Percentiles rank a stretch among this genome's conserved stretches.
These are phyloP conservation scores for Triangularia setosa DNA, from an alignment of 2,329 filamentous ascomycete species.

Conservation along the genomic window DNA sequence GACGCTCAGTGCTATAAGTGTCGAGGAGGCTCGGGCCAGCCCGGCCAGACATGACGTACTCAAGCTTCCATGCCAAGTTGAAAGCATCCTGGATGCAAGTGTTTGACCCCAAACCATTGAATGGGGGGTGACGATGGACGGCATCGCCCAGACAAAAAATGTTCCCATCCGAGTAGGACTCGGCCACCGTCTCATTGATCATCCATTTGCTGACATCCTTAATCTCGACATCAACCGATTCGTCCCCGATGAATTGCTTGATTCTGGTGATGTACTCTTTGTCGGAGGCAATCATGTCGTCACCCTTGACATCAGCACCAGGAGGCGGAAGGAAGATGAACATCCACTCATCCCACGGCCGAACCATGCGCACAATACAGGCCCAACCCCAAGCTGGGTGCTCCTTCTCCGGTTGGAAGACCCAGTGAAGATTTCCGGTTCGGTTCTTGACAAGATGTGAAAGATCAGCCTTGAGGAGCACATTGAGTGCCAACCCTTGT, in stretches of 20 bases:
- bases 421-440: constrained; percentile 54
- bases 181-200: constrained; percentile 58
- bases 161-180: constrained; percentile 43
- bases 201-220: constrained; percentile 52
- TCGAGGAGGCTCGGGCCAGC: constrained; percentile 37
- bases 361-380: constrained; percentile 54
- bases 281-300: constrained; percentile 35
- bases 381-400: constrained; percentile 49
- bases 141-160: constrained; percentile 53
- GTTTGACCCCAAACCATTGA: constrained; percentile 53
- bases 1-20: constrained; percentile 43
- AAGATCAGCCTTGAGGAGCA: constrained; percentile 43
- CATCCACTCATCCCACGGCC: constrained; percentile 60
- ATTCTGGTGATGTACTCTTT: constrained; percentile 45
- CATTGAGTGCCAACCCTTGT: constrained; percentile 36
- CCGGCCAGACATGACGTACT: constrained; percentile 39
- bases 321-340: constrained; percentile 48
- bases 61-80: constrained; percentile 53
- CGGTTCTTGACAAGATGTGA: constrained; percentile 43
- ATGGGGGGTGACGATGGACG: constrained; percentile 53
- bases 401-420: constrained; percentile 53
- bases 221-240: constrained; percentile 46
- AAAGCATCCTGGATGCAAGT: constrained; percentile 54
- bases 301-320: constrained; percentile 34
- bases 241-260: constrained; percentile 51